Conservation (phyloP, 2,329 filamentous ascomycete species). For the Ceratocystis diversiconidia region DNA sequence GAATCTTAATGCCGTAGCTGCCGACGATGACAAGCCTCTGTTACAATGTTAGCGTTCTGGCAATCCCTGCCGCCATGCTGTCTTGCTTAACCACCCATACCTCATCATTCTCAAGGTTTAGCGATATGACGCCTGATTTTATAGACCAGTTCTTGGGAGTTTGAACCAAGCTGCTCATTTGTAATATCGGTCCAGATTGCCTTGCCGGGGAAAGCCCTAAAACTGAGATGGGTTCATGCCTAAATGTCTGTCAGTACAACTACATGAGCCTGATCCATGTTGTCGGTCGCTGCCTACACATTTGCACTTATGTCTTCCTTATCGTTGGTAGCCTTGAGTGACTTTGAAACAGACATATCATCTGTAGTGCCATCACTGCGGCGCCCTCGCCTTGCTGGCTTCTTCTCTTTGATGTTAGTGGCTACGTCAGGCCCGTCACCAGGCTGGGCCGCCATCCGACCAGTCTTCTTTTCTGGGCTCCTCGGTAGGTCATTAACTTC, state of each 20-base stretch:
- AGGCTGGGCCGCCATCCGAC: background rate
- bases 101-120: slow-evolving; percentile 37
- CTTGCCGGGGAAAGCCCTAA: background rate
- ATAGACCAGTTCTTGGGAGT: slow-evolving; percentile 10
- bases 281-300: background rate
- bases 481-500: background rate
- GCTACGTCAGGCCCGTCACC: background rate
- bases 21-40: slow-evolving; percentile 52
- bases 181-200: slow-evolving; percentile 1
- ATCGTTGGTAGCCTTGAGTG: background rate
- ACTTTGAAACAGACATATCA: background rate
- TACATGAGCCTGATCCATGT: background rate
- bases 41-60: background rate
- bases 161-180: slow-evolving; percentile 14
- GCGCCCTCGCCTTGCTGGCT: background rate
- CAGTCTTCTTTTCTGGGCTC: background rate
- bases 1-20: slow-evolving; percentile 50
- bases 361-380: background rate
- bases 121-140: slow-evolving; percentile 26
- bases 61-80: background rate
- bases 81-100: slow-evolving; percentile 24
- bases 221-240: background rate
- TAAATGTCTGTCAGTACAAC: background rate
- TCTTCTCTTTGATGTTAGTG: background rate
- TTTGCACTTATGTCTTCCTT: background rate